Evolutionary conservation across 768 basidiomycete species (phyloP), one percentile per base, ranked within the genome.

Genomic region (Phallus indusiatus): DNA sequence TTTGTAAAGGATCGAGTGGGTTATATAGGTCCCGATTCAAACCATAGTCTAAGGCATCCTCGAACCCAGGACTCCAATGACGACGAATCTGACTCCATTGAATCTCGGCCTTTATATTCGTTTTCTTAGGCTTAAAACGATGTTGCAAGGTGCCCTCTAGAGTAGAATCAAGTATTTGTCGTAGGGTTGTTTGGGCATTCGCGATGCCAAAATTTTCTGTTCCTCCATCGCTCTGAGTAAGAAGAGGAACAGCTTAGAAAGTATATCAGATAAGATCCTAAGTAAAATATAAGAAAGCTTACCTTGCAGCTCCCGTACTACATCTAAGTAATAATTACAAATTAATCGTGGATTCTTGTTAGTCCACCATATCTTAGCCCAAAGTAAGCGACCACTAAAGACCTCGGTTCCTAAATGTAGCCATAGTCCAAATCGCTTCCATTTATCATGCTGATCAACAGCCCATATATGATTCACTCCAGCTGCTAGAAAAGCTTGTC

Each of bases 391-490:
- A 0, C 74, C 71, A 16, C 67, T 33, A 33, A 69, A 75, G 1
- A 74, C 72, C 50, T 79, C 77, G 11, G 74, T 50, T 0, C 68
- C 65, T 14, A 64, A 60, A 64, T 79, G 74, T 0, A 75, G 63
- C 20, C 59, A 67, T 0, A 79, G 66, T 0, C 75, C 74, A 64
- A 73, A 78, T 5, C 64, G 58, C 37, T 66, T 65, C 74, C 73
- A 78, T 53, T 80, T 80, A 60, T 80, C 75, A 61, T 80, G 76
- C 60, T 80, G 78, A 54, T 80, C 74, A 18, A 71, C 55, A 5
- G 67, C 55, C 61, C 67, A 65, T 0, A 75, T 21, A 52, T 79
- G 73, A 34, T 72, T 78, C 0, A 76, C 69, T 0, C 78, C 78
- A 6, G 77, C 76, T 2, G 73, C 67, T 63, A 66, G 75, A 53